A percentile compares a stretch with the other conserved stretches of the same genome.
These are phyloP conservation scores for Aureobasidium musti DNA, from an alignment of 2,329 filamentous ascomycete species.

Conservation along the genomic window DNA sequence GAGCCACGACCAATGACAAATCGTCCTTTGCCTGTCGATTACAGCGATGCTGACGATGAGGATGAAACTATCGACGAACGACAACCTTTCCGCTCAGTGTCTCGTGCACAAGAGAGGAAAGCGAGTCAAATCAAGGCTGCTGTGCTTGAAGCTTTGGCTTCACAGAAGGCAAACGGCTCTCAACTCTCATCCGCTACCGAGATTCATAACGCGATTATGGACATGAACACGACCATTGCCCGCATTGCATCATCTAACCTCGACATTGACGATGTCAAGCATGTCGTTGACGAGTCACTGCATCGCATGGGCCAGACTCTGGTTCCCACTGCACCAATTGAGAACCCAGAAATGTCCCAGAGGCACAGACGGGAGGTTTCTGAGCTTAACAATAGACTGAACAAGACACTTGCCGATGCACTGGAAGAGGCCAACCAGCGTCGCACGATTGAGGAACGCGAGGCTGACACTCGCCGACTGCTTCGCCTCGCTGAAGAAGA, in stretches of 20 bases:
- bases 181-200: conserved; percentile 36
- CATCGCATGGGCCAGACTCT: conserved; percentile 37
- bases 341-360: conserved; percentile 38
- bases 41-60: conserved; percentile 86
- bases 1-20: conserved; percentile 40
- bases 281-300: conserved; percentile 42
- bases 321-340: conserved; percentile 34
- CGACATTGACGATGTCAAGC: conserved; percentile 49
- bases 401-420: conserved; percentile 41
- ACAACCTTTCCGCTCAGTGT: conserved; percentile 65
- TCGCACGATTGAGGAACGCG: conserved; percentile 48
- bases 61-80: conserved; percentile 65
- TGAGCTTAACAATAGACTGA: conserved; percentile 39
- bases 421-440: conserved; percentile 49
- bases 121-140: conserved; percentile 72
- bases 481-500: conserved; percentile 55
- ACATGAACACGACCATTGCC: conserved; percentile 53
- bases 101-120: conserved; percentile 74
- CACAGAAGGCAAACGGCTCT: conserved; percentile 37
- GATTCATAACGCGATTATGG: conserved; percentile 51
- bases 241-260: conserved; percentile 49
- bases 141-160: conserved; percentile 63
- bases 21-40: conserved; percentile 54
- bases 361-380: conserved; percentile 37
- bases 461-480: conserved; percentile 47